Conservation (phyloP, 352 stramenopile species). For the Pilasporangium apinafurcum region DNA sequence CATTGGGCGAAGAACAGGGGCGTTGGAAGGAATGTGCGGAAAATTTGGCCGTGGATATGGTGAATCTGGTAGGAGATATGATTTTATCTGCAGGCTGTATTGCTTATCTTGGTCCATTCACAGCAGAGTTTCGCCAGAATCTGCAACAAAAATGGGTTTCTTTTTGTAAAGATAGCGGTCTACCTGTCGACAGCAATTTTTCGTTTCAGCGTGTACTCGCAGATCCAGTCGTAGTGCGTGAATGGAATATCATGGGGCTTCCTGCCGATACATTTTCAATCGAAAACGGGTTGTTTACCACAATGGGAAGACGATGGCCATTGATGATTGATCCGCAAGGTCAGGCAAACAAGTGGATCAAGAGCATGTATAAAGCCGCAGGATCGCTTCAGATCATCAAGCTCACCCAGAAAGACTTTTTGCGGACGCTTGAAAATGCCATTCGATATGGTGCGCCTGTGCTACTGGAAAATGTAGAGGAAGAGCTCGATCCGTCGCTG, state of each 20-base stretch:
- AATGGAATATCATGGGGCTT: slow-evolving; percentile 91
- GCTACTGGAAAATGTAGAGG: slow-evolving; percentile 92
- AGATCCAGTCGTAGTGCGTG: slow-evolving; percentile 82
- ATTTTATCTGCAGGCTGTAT: slow-evolving; percentile 90
- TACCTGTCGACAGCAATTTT: slow-evolving; percentile 85
- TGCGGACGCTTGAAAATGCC: slow-evolving; percentile 89
- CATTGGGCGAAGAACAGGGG: slow-evolving; percentile 85
- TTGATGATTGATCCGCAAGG: slow-evolving; percentile 94
- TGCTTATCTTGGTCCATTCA: slow-evolving; percentile 91
- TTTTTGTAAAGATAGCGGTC: slow-evolving; percentile 62
- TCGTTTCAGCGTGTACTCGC: slow-evolving; percentile 79
- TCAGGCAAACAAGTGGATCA: slow-evolving; percentile 93
- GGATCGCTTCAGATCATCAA: slow-evolving; percentile 90
- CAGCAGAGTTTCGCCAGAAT: slow-evolving; percentile 74
- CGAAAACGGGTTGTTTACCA: slow-evolving; percentile 92
- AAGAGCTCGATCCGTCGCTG: slow-evolving; percentile 89
- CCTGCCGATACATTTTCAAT: slow-evolving; percentile 91
- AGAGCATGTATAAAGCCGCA: slow-evolving; percentile 86
- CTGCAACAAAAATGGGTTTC: slow-evolving; percentile 83
- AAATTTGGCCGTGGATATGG: slow-evolving; percentile 67
- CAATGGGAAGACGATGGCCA: slow-evolving; percentile 85
- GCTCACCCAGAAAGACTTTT: slow-evolving; percentile 88
- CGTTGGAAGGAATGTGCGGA: slow-evolving; percentile 86
- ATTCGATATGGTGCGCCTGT: slow-evolving; percentile 90
- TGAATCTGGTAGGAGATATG: slow-evolving; percentile 92